Evolutionary conservation across 352 stramenopile species (phyloP), one percentile per base, ranked within the genome.

Genomic region (Thraustotheca clavata): DNA sequence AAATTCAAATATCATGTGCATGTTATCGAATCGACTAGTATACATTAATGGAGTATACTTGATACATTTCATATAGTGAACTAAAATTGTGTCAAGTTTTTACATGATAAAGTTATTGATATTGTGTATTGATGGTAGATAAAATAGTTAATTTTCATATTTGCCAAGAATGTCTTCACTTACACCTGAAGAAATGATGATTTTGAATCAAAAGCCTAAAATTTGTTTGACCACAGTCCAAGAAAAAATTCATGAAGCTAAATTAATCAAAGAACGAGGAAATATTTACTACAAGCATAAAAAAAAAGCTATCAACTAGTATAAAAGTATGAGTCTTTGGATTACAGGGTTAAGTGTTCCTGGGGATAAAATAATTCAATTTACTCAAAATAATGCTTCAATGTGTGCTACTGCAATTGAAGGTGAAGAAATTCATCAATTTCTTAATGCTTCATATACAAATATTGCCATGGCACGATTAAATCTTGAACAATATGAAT

Each of bases 401-500:
- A 80, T 89, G 73, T 80, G 69, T 49, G 82, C 81, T 2, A 78
- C 77, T 14, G n/a, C 57, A 7, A 73, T 67, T 3, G 60, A 94
- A 50, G 78, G 79, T 39, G 60, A 61, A 26, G 52, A 79, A 66
- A 91, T 94, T 63, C 70, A 81, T 34, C 61, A 62, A 67, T 67
- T 94, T 38, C 85, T 91, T 69, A 72, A 88, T 49, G 76, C 78
- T 4, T 78, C 73, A 34, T 89, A 80, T 76, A 70, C 82, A 62
- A 94, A 94, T 69, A 89, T 90, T 72, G 82, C 84, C 35, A 76
- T 94, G 50, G 89, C 81, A 65, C 71, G 91, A 54, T n/a, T 94
- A 3, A 90, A 90, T 62, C 72, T 91, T 31, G 60, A 62, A 43
- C 73, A 75, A 39, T 62, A 73, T 12, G 73, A 80, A 12, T 77